These are phyloP conservation scores for Camellia japonica DNA, from an alignment of 148 eudicot genomes.

Conservation along the genomic window DNA sequence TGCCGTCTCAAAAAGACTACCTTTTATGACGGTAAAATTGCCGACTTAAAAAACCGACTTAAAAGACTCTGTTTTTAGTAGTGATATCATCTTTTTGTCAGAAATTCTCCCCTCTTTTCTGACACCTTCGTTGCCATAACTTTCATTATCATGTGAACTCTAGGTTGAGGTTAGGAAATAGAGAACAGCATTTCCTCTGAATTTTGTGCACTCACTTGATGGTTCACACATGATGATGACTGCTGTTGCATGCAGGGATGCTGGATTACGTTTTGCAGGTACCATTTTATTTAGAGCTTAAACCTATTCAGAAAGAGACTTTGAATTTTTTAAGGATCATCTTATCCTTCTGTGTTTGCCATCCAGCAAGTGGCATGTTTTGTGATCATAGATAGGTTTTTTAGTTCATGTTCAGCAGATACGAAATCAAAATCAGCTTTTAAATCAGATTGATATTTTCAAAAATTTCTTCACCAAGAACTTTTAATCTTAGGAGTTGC, in stretches of 20 bases:
- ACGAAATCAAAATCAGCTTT: background rate
- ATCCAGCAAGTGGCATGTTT: background rate
- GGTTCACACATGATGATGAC: constrained; percentile 99
- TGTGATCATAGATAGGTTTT: background rate
- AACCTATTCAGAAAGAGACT: background rate
- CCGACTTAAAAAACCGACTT: no score
- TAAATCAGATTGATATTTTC: background rate
- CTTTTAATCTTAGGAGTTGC: background rate
- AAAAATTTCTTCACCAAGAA: background rate
- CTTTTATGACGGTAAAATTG: no score
- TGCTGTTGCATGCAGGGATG: constrained; percentile 83
- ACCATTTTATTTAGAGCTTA: background rate
- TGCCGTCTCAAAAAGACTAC: no score
- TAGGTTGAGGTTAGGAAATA: constrained; percentile 74
- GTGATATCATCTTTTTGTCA: background rate
- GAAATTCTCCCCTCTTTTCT: background rate
- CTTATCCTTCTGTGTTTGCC: background rate
- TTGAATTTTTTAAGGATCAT: background rate
- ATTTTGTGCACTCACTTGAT: constrained; percentile 88
- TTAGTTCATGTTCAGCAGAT: background rate
- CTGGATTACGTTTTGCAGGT: constrained; percentile 87
- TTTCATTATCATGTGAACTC: constrained; percentile 13
- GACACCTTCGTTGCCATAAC: constrained; percentile 6
- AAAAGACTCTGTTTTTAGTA: no score
- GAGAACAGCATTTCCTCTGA: constrained; percentile 90